Percentiles rank a stretch among this genome's conserved stretches.
phyloP scores from a whole-genome alignment of 148 eudicot species.

The Heliamphora exappendiculata region DNA sequence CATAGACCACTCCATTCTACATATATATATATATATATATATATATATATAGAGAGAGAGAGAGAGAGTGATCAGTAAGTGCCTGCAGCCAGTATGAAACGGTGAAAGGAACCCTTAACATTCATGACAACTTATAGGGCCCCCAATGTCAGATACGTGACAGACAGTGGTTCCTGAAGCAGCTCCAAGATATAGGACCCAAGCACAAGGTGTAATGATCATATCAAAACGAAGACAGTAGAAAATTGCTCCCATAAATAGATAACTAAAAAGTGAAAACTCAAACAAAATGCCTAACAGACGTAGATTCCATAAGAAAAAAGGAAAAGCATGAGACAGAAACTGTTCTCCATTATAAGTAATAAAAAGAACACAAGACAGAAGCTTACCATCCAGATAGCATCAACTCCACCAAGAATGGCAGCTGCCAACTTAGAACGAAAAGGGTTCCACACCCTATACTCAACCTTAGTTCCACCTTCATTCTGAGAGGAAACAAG shows the following conservation, averaged over 20 bases:
- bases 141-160: slow-evolving; percentile 77
- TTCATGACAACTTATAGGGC: slow-evolving; percentile 46
- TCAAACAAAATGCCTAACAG: not conserved
- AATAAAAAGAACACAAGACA: not conserved
- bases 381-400: slow-evolving; percentile 71
- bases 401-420: slow-evolving; percentile 75
- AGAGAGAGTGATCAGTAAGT: not conserved
- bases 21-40: slow-evolving; percentile 7
- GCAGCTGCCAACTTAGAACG: slow-evolving; percentile 89
- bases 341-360: not conserved
- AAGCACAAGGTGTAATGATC: slow-evolving; percentile 52
- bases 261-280: not conserved
- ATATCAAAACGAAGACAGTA: not conserved
- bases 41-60: not conserved
- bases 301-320: not conserved
- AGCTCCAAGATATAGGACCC: slow-evolving; percentile 81
- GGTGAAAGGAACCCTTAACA: no score
- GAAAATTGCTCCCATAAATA: not conserved
- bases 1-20: slow-evolving; percentile 71
- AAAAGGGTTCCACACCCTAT: slow-evolving; percentile 90
- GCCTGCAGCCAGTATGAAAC: not conserved
- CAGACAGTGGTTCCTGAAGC: slow-evolving; percentile 86
- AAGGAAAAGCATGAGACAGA: not conserved
- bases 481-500: slow-evolving; percentile 37
- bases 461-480: slow-evolving; percentile 71